These are phyloP conservation scores for Fusarium nematophilum DNA, from an alignment of 2,329 filamentous ascomycete species.

Conservation along the genomic window DNA sequence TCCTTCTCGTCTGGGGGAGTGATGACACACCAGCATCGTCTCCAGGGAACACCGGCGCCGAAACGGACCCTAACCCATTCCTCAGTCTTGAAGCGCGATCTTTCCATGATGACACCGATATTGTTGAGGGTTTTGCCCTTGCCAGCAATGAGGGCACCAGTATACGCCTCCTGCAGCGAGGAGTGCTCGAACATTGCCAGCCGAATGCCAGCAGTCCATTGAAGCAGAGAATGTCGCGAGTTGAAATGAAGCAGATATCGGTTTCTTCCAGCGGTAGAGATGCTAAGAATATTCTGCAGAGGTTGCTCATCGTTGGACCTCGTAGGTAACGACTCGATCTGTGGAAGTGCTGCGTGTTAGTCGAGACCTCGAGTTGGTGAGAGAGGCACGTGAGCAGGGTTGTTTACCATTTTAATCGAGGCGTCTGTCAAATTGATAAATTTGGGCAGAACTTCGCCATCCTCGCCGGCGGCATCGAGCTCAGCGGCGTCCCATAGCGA, in stretches of 20 bases:
- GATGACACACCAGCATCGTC: constrained; percentile 96
- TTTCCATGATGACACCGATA: constrained; percentile 89
- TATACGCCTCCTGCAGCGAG: constrained; percentile 95
- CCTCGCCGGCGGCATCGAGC: constrained; percentile 85
- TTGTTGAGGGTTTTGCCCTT: constrained; percentile 92
- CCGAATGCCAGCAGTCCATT: constrained; percentile 96
- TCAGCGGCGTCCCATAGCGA: constrained; percentile 96
- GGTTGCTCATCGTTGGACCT: constrained; percentile 80
- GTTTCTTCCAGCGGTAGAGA: constrained; percentile 95
- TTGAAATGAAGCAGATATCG: constrained; percentile 97
- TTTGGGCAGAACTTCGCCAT: constrained; percentile 86
- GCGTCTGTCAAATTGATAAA: constrained; percentile 98
- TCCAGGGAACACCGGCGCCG: constrained; percentile 95
- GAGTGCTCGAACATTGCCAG: constrained; percentile 95
- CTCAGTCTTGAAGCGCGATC: constrained; percentile 79
- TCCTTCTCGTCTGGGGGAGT: constrained; percentile 95
- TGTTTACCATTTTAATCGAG: constrained; percentile 92
- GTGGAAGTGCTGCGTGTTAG: constrained; percentile 28
- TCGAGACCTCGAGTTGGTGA: constrained; percentile 5
- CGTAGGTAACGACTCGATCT: constrained; percentile 92
- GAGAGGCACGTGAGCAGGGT: constrained; percentile 6
- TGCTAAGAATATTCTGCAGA: constrained; percentile 92
- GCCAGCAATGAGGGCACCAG: constrained; percentile 92
- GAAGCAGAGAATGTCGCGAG: constrained; percentile 89
- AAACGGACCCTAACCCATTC: constrained; percentile 97